A percentile compares a stretch with the other conserved stretches of the same genome.
phyloP scores from a whole-genome alignment of 345 rosid genomes.

The Arabidopsis thaliana region TAIR10.1 NC_003070.9:26753001-26753500 shows the following conservation, averaged over 20 bases:
- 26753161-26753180: not conserved
- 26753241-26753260: conserved; percentile 95
- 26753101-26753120: not conserved
- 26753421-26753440: conserved; percentile 53
- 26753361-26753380: conserved; percentile 81
- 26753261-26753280: conserved; percentile 78
- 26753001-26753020: conserved; percentile 1
- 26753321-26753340: conserved; percentile 92
- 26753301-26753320: conserved; percentile 88
- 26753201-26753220: conserved; percentile 26
- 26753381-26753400: conserved; percentile 90
- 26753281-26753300: conserved; percentile 89
- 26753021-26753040: not conserved
- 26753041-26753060: not conserved
- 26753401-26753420: conserved; percentile 57
- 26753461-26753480: conserved; percentile 39
- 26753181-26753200: conserved; percentile 13
- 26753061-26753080: not conserved
- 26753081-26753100: not conserved
- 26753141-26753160: not conserved
- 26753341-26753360: conserved; percentile 85
- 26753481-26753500: conserved; percentile 40
- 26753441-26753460: conserved; percentile 43
- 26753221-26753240: conserved; percentile 68
- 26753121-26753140: not conserved